Evolutionary conservation across 1,284 basidiomycete genomes (phyloP), one percentile per base, ranked within the genome.

Genomic region (Vanrija pseudolonga): DNA sequence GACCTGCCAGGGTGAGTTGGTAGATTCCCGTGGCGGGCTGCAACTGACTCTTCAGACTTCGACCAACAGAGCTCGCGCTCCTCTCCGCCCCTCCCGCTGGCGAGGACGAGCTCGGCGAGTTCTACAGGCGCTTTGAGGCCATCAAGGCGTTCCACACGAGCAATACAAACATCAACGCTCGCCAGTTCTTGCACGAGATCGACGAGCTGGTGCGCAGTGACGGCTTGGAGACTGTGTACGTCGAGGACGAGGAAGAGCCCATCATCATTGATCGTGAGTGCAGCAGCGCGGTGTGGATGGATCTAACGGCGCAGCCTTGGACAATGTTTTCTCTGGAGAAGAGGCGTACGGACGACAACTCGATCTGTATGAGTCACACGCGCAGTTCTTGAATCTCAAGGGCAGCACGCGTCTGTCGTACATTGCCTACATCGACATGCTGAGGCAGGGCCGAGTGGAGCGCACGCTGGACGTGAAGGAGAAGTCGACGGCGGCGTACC

Each of bases 131-230:
- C 73, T 86, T 98, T 78, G 86, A 85, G 70, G 90, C 88, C 81
- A 85, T 98, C 74, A 90, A 93, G 79, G 92, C 95, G 69, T 92
- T 97, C 82, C 88, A 98, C 81, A 83, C 83, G 74, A 92, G 90
- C 80, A 96, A 98, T 81, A 92, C 91, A 77, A 87, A 91, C 79
- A 81, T 86, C 77, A 82, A 85, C 71, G 80, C 87, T 78, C 84
- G 85, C 71, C 84, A 86, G 63, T 85, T 90, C 76, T 83, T 90
- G 73, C 80, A 85, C 57, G 90, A 93, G 77, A 81, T 94, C 62
- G 85, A 86, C 52, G 83, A 85, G 66, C 81, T 94, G 65, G 76
- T 80, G 6, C 70, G 75, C 43, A 64, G 68, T 11, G 75, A 77
- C 61, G 75, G 75, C 0, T 49, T 75, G 26, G 63, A 73, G 60